Base-by-base conservation (phyloP, 1,284 basidiomycete genomes). In the Athelia psychrophila region DNA sequence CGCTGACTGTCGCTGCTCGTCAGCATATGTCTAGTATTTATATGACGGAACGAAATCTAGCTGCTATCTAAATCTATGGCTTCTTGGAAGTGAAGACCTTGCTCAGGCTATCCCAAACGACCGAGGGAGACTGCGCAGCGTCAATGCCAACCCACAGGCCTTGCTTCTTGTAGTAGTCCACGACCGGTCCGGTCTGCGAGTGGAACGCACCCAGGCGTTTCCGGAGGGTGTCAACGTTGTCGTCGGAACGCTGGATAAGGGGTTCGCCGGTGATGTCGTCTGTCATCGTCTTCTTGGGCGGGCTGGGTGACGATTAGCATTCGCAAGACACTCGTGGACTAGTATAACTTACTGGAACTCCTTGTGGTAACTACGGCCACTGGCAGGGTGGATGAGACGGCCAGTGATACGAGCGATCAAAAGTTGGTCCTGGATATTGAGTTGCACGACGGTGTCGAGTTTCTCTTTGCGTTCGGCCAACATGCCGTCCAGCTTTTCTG, bases 381-480 rank as follows among this genome's bases (percentile, higher is more conserved):
- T 91, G 15, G 86, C 79, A 22, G 91, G 87, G 75, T 99, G 96
- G 62, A 99, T 85, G 54, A 99, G 80, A 55, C 96, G 88, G 52
- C 96, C 96, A 47, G 96, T 98, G 69, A 99, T 99, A 59, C 96
- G 91, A 18, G 93, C 94, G 68, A 99, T 97, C 66, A 99, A 87
- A 25, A 99, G 83, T 64, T 92, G 87, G 76, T 99, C 96, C 58
- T 93, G 88, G 67, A 99, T 95, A 68, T 88, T 79, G 56, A 99
- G 84, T 70, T 99, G 90, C 47, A 98, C 83, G 53, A 94, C 95
- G 51, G 87, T 88, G 75, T 98, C 90, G 47, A 99, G 81, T 64
- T 87, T 87, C 76, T 98, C 93, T 62, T 90, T 85, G 66, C 92
- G 87, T 15, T 66, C 70, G 19, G 76, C 66, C 47, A 99, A 84